Base-by-base conservation (phyloP, 2,329 filamentous ascomycete species). In the Phaeosphaeriaceae sp. region DNA sequence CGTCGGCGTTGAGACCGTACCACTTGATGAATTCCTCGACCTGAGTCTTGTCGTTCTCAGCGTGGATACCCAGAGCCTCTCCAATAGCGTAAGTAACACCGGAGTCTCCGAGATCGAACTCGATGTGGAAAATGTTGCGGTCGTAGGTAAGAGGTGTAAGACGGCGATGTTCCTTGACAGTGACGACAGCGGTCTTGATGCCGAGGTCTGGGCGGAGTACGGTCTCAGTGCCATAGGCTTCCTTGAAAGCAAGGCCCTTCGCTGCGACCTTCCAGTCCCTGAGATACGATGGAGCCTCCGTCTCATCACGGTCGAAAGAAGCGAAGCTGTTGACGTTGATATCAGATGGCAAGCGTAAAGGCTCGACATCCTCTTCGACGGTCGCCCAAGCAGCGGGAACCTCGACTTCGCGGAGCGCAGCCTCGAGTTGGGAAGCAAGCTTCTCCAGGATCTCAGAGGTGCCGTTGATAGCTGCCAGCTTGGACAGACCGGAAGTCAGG, bases 111-210 rank as follows among this genome's bases (percentile, higher is more conserved):
- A 99, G 88, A 75, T 98, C 95, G 73, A 99, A 99, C 81, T 99
- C 95, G 63, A 99, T 98, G 82, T 99, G 95, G 90, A 99, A 99
- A 80, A 99, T 98, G 85, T 99, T 97, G 70, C 95, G 93, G 79
- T 98, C 94, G 76, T 99, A 99, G 30, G 89, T 91, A 23, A 80
- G 72, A 2, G 95, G 95, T 0, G 95, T 99, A 55, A 99, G 86
- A 64, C 95, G 89, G 62, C 95, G 92, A 82, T 97, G 97, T 83
- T 98, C 95, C 83, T 96, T 93, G 79, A 99, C 94, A 55, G 89
- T 90, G 54, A 97, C 91, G 44, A 93, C 92, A 71, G 87, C 89
- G 1, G 94, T 98, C 86, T 94, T 93, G 73, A 92, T 88, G 10
- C 90, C 82, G 55, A 97, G 83, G 72, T 99, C 95, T 11, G 95